Conservation (phyloP, 1,284 basidiomycete genomes). For the Puccinia hordei region DNA sequence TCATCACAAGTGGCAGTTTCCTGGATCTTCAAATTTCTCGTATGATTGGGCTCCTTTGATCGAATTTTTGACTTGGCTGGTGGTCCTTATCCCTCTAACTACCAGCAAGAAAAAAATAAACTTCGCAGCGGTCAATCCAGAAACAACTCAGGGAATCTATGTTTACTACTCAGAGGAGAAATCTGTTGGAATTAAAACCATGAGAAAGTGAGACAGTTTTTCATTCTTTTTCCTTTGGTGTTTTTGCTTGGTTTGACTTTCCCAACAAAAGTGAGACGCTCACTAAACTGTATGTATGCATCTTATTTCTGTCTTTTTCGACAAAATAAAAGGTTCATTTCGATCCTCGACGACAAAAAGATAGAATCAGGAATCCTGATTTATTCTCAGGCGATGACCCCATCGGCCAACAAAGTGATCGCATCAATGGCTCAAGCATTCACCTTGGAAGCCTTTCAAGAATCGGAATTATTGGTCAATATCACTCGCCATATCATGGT, state of each 20-base stretch:
- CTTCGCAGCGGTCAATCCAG: constrained; percentile 76
- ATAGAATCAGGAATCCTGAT: constrained; percentile 92
- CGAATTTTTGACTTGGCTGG: background rate
- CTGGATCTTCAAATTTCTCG: background rate
- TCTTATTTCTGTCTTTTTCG: background rate
- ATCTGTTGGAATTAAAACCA: constrained; percentile 90
- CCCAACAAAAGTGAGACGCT: background rate
- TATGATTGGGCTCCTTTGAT: no score
- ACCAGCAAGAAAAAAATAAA: constrained; percentile 72
- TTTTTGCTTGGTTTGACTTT: constrained; percentile 27
- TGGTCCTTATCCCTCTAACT: constrained; percentile 14
- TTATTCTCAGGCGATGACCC: constrained; percentile 93
- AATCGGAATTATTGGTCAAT: constrained; percentile 93
- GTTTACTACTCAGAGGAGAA: constrained; percentile 90
- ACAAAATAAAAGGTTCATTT: constrained; percentile 69
- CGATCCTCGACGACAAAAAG: constrained; percentile 82
- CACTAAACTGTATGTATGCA: no score
- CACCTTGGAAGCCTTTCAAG: constrained; percentile 92
- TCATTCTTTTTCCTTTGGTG: constrained; percentile 16
- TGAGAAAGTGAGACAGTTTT: constrained; percentile 75
- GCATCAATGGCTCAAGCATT: constrained; percentile 81
- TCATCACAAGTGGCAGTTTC: constrained; percentile 57
- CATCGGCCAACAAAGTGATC: constrained; percentile 91
- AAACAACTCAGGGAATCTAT: constrained; percentile 80
- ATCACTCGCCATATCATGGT: constrained; percentile 92